Evolutionary conservation across 805 yeast genomes (phyloP).

Genomic region (Candida parachauliodes): DNA sequence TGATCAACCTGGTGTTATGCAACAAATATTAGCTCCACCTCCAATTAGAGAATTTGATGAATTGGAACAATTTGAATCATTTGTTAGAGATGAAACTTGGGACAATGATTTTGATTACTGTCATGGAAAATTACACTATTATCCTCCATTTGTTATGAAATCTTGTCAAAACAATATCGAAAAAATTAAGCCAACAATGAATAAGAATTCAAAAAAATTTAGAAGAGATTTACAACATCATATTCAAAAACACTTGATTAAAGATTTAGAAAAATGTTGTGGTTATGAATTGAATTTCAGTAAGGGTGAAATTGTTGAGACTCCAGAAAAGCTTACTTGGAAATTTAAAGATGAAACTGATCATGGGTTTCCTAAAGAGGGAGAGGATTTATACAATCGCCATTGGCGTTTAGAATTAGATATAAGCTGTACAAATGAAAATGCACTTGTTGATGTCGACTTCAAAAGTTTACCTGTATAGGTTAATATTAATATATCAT

Average conservation of each 20-base stretch:
- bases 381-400: slow-evolving; percentile 44
- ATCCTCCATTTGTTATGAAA: slow-evolving; percentile 70
- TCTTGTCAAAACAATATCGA: slow-evolving; percentile 68
- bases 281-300: slow-evolving; percentile 55
- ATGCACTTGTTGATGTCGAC: slow-evolving; percentile 65
- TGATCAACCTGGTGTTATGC: slow-evolving; percentile 21
- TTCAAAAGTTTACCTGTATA: slow-evolving; percentile 52
- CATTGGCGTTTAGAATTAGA: slow-evolving; percentile 65
- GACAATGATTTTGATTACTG: slow-evolving; percentile 70
- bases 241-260: slow-evolving; percentile 63
- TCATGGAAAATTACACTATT: slow-evolving; percentile 62
- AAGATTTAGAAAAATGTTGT: slow-evolving; percentile 60
- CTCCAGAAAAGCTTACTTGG: slow-evolving; percentile 55
- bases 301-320: slow-evolving; percentile 44
- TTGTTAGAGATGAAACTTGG: slow-evolving; percentile 67
- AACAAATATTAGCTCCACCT: slow-evolving; percentile 34
- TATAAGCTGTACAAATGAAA: slow-evolving; percentile 62
- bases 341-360: slow-evolving; percentile 55
- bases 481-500: background rate
- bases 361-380: slow-evolving; percentile 50
- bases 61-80: slow-evolving; percentile 57
- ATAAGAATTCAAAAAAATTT: slow-evolving; percentile 67
- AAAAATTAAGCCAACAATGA: slow-evolving; percentile 67
- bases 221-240: slow-evolving; percentile 74
- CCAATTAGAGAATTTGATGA: slow-evolving; percentile 55